These are phyloP conservation scores for Aspergillus egyptiacus DNA, from an alignment of 495 filamentous ascomycete species.

Conservation along the genomic window DNA sequence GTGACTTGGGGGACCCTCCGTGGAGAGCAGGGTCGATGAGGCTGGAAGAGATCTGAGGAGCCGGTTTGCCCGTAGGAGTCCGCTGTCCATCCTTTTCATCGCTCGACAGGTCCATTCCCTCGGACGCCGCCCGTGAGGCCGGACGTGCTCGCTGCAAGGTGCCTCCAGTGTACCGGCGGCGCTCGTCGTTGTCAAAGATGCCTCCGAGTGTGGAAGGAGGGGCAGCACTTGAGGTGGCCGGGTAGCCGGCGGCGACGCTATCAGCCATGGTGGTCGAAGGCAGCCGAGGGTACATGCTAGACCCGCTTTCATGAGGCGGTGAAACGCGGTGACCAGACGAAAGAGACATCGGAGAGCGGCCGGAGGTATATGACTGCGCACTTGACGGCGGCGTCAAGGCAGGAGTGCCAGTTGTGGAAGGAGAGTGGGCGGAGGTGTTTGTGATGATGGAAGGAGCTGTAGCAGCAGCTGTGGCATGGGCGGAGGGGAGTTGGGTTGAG, in stretches of 20 bases:
- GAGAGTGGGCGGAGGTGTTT: slow-evolving; percentile 42
- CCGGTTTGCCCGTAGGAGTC: slow-evolving; percentile 39
- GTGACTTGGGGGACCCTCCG: slow-evolving; percentile 28
- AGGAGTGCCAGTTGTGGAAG: slow-evolving; percentile 62
- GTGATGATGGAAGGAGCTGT: slow-evolving; percentile 57
- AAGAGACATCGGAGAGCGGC: slow-evolving; percentile 74
- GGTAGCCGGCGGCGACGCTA: slow-evolving; percentile 51
- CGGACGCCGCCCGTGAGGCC: slow-evolving; percentile 32
- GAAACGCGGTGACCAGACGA: slow-evolving; percentile 53
- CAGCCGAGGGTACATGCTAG: slow-evolving; percentile 77
- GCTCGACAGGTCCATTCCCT: slow-evolving; percentile 53
- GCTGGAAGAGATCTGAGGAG: slow-evolving; percentile 40
- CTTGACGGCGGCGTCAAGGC: slow-evolving; percentile 89
- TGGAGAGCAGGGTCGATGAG: slow-evolving; percentile 51
- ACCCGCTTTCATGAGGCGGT: slow-evolving; percentile 57
- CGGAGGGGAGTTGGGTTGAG: slow-evolving; percentile 45
- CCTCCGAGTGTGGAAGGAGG: slow-evolving; percentile 73
- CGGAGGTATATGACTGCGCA: slow-evolving; percentile 74
- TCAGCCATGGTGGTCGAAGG: slow-evolving; percentile 61
- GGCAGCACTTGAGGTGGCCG: slow-evolving; percentile 58
- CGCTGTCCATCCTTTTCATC: slow-evolving; percentile 40
- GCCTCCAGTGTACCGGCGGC: slow-evolving; percentile 81
- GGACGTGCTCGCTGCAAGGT: slow-evolving; percentile 69
- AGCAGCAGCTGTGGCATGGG: slow-evolving; percentile 52
- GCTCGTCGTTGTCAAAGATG: slow-evolving; percentile 71